Conservation (phyloP, 2,329 filamentous ascomycete genomes). For the Penicillium sp. region DNA sequence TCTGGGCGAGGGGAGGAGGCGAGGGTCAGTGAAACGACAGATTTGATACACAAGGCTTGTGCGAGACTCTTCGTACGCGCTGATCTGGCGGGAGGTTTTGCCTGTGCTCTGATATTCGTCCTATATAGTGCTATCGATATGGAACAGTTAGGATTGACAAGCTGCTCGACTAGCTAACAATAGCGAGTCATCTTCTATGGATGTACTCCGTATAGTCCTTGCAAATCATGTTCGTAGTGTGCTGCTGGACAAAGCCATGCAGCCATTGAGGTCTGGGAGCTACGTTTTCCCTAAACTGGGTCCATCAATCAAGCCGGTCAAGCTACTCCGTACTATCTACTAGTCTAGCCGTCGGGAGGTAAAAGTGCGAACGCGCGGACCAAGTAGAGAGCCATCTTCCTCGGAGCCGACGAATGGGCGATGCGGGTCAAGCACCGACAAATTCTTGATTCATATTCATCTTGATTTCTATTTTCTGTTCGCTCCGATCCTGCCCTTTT, state of each 20-base stretch:
- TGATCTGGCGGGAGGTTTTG: background rate
- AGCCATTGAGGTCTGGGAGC: background rate
- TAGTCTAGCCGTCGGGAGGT: background rate
- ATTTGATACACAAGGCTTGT: conserved; percentile 2
- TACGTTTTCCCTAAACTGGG: background rate
- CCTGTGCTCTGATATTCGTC: background rate
- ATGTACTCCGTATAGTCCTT: background rate
- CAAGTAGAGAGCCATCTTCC: background rate
- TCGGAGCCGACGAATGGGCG: conserved; percentile 1
- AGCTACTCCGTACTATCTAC: background rate
- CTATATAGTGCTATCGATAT: background rate
- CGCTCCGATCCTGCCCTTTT: background rate
- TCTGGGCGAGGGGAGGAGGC: background rate
- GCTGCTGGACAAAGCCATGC: background rate
- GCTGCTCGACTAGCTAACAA: background rate
- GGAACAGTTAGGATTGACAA: background rate
- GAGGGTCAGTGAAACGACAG: background rate
- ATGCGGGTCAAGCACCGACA: background rate
- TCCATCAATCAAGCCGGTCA: background rate
- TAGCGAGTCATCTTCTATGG: background rate
- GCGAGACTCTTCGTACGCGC: background rate
- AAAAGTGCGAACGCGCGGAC: background rate
- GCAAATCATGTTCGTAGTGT: background rate
- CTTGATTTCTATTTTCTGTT: background rate
- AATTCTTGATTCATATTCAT: background rate